Evolutionary conservation across 805 yeast genomes (phyloP).

Genomic region (Candida suzukii): DNA sequence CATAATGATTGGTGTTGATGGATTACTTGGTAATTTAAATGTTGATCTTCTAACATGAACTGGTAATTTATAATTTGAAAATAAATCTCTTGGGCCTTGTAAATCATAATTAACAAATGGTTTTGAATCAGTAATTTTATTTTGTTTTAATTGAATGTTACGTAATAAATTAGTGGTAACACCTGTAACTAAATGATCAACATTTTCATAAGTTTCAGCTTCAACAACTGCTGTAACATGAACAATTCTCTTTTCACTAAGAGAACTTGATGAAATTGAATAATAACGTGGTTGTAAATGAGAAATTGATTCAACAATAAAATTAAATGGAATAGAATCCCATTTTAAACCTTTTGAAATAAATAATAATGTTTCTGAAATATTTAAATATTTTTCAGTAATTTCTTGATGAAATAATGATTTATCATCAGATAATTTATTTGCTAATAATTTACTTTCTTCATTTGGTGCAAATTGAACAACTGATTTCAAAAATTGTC

Average conservation of each 20-base stretch:
- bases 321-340: conserved; percentile 74
- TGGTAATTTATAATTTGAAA: conserved; percentile 57
- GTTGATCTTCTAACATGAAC: conserved; percentile 93
- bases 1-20: conserved; percentile 78
- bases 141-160: conserved; percentile 56
- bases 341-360: conserved; percentile 65
- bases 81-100: conserved; percentile 72
- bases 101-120: conserved; percentile 59
- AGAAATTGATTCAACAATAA: conserved; percentile 73
- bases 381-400: conserved; percentile 52
- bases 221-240: conserved; percentile 94
- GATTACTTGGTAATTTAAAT: conserved; percentile 85
- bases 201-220: conserved; percentile 32
- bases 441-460: conserved; percentile 41
- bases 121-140: conserved; percentile 31
- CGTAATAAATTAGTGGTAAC: conserved; percentile 86
- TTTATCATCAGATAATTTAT: conserved; percentile 60
- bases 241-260: conserved; percentile 64
- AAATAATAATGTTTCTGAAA: conserved; percentile 64
- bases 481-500: conserved; percentile 71
- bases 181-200: conserved; percentile 53
- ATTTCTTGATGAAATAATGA: conserved; percentile 59
- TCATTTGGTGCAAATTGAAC: conserved; percentile 77
- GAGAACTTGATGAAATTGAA: conserved; percentile 88
- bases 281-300: conserved; percentile 91